Percentiles rank a stretch among this genome's conserved stretches.
Evolutionary conservation across 768 basidiomycete species (phyloP).

Genomic region (Boletus vermiculosoides): DNA sequence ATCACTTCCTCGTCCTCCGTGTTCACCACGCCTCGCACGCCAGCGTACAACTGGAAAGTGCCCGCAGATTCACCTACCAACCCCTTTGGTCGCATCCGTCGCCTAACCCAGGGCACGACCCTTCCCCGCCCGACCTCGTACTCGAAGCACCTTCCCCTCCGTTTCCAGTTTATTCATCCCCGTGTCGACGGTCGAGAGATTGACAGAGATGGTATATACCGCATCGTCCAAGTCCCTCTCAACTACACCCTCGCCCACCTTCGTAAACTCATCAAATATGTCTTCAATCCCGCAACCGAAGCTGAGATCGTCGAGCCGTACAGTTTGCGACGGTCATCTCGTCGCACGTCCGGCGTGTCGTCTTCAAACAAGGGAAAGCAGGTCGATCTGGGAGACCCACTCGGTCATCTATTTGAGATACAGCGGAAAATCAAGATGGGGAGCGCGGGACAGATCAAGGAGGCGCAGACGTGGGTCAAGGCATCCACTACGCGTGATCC

Average conservation of each 20-base stretch:
- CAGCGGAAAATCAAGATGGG: constrained; percentile 45
- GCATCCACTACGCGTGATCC: constrained; percentile 55
- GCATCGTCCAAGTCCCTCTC: constrained; percentile 66
- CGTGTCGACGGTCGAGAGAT: constrained; percentile 22
- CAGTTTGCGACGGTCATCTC: constrained; percentile 16
- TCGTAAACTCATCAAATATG: constrained; percentile 57
- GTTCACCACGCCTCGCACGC: constrained; percentile 37
- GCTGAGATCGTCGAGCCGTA: constrained; percentile 23
- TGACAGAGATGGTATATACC: constrained; percentile 52
- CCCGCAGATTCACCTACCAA: constrained; percentile 72
- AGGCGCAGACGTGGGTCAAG: constrained; percentile 46
- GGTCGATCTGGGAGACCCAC: constrained; percentile 7
- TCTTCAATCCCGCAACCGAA: constrained; percentile 42
- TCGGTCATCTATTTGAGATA: constrained; percentile 61
- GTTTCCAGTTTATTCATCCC: constrained; percentile 55
- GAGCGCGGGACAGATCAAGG: constrained; percentile 54
- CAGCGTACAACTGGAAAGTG: constrained; percentile 39
- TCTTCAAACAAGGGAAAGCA: constrained; percentile 23
- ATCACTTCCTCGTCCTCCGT: constrained; percentile 27
- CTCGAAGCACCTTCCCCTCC: constrained; percentile 59
- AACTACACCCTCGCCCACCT: constrained; percentile 70
- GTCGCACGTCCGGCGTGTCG: constrained; percentile 25
- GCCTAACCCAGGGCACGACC: constrained; percentile 36
- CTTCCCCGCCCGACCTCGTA: constrained; percentile 48
- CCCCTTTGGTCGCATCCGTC: constrained; percentile 60